Conservation (phyloP, 768 basidiomycete species). For the Lentinula guzmanii region DNA sequence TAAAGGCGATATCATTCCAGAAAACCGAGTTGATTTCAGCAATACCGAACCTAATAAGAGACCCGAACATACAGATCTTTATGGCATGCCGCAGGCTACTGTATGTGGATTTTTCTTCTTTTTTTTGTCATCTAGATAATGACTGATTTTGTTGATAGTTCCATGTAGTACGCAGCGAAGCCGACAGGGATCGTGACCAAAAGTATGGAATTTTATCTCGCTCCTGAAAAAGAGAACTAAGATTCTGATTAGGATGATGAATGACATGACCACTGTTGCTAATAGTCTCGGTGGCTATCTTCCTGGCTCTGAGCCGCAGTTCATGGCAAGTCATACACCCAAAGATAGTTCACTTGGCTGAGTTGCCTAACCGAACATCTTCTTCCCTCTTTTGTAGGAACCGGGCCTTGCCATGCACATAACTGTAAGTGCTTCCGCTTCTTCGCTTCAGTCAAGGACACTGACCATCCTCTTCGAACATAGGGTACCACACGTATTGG, state of each 20-base stretch:
- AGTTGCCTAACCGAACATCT: not conserved
- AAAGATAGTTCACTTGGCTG: conserved; percentile 4
- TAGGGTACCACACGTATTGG: conserved; percentile 12
- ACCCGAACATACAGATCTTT: conserved; percentile 16
- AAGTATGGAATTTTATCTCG: conserved; percentile 5
- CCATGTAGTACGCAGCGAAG: not conserved
- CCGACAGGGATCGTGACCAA: not conserved
- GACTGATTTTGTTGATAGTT: not conserved
- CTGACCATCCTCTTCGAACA: not conserved
- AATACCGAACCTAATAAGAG: conserved; percentile 9
- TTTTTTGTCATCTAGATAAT: not conserved
- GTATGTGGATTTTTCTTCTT: conserved; percentile 12
- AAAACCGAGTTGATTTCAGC: conserved; percentile 10
- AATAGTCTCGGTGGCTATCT: conserved; percentile 24
- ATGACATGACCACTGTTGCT: conserved; percentile 22
- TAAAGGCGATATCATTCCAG: conserved; percentile 9
- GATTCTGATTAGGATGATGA: conserved; percentile 10
- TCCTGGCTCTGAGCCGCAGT: conserved; percentile 26
- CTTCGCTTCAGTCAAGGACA: not conserved
- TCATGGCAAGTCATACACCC: conserved; percentile 16
- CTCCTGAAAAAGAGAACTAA: not conserved
- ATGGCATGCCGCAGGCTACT: conserved; percentile 29
- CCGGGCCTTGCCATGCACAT: not conserved
- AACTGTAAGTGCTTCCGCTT: not conserved
- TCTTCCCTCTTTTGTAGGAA: conserved; percentile 6